Evolutionary conservation across 2,329 filamentous ascomycete genomes (phyloP), one percentile per base, ranked within the genome.

Genomic region (Hypocrella siamensis): DNA sequence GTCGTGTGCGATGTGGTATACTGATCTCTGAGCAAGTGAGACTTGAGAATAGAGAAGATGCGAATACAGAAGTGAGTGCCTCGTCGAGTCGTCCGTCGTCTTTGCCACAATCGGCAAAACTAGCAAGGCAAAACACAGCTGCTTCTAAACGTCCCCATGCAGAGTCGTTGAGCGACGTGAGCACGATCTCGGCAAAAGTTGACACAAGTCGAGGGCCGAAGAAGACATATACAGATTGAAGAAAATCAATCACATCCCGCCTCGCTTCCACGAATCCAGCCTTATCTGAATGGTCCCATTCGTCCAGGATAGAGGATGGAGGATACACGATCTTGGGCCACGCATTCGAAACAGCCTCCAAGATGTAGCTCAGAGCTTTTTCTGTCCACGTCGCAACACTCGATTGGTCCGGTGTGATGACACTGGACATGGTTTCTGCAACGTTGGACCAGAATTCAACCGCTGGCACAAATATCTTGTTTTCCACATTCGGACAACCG

Each of bases 361-460:
- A 67, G 15, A 82, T 60, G 21, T 75, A 63, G 6, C 59, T 53
- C 31, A 73, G 63, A 2, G 77, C 74, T 6, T 60, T 51, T 6
- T 59, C 54, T 30, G 77, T 62, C 75, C 77, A 83, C 6, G 53
- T 42, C 3, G 58, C 52, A 5, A 58, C 53, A 4, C 53, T 47
- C 4, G 55, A 54, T 17, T 65, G 59, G n/a, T 61, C 60, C 2
- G 65, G 63, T 37, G 63, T 70, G 28, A 67, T 55, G 8, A 55
- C 60, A 46, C 74, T 79, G 37, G 63, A 69, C 59, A 75, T 63
- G 10, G 70, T 69, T 52, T 85, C 81, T 5, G 81, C 70, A 47
- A 77, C 84, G 1, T 71, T 75, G 14, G 71, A 77, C 82, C 83
- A 90, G 48, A 90, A 88, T 44, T 90, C 81, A 11, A 88, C 63